Evolutionary conservation across 192 early-diverging fungal species (phyloP).

Genomic region (Coemansia sp.): DNA sequence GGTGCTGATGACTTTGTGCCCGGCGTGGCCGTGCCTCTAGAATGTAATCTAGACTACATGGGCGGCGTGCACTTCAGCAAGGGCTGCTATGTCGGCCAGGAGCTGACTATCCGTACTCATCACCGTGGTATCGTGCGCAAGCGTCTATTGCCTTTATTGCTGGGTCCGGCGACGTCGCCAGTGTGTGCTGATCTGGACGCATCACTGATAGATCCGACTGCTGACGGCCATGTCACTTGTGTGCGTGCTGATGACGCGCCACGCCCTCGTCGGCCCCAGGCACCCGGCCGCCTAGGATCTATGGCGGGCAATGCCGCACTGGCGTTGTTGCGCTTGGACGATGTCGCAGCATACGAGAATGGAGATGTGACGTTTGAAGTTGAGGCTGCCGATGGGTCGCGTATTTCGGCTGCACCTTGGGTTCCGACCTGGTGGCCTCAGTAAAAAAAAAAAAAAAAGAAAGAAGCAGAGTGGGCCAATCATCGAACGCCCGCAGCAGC

Average conservation of each 20-base stretch:
- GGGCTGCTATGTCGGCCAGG: slow-evolving; percentile 98
- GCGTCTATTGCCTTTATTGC: slow-evolving; percentile 78
- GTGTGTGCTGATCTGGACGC: slow-evolving; percentile 13
- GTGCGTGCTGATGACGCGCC: slow-evolving; percentile 24
- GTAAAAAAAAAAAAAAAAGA: neutral
- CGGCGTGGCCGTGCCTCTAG: slow-evolving; percentile 76
- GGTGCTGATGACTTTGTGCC: slow-evolving; percentile 78
- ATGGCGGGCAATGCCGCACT: slow-evolving; percentile 78
- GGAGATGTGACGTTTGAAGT: slow-evolving; percentile 15
- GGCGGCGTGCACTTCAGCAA: slow-evolving; percentile 94
- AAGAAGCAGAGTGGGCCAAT: neutral
- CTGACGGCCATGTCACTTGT: slow-evolving; percentile 41
- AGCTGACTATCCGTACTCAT: slow-evolving; percentile 95
- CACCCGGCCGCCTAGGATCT: slow-evolving; percentile 67
- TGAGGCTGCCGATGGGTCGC: slow-evolving; percentile 15
- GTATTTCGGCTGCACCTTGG: slow-evolving; percentile 37
- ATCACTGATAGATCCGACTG: neutral
- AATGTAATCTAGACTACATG: slow-evolving; percentile 92
- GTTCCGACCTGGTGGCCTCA: slow-evolving; percentile 47
- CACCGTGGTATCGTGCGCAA: slow-evolving; percentile 94
- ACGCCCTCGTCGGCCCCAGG: slow-evolving; percentile 31
- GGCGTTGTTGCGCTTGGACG: slow-evolving; percentile 83
- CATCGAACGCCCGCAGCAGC: neutral
- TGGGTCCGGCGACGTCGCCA: slow-evolving; percentile 9
- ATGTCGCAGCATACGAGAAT: slow-evolving; percentile 36